Conservation (phyloP, 441 rosid species). For the Pelargonium fulgidum region DNA sequence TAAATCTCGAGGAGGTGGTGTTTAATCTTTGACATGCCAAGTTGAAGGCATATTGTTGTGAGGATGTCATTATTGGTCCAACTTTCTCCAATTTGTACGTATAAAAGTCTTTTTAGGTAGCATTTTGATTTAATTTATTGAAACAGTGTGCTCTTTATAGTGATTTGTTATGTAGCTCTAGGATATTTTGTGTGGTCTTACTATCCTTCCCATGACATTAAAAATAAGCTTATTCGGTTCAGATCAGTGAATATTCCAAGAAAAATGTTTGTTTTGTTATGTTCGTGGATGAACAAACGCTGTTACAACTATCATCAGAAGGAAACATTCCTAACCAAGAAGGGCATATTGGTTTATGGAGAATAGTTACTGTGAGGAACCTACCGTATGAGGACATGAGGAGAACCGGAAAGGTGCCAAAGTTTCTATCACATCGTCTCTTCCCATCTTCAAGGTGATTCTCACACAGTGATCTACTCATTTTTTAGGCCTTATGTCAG, state of each 20-base stretch:
- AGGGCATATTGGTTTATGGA: slow-evolving; percentile 61
- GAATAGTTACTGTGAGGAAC: slow-evolving; percentile 46
- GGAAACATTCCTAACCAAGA: slow-evolving; percentile 50
- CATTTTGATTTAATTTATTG: background rate
- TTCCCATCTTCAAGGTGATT: slow-evolving; percentile 81
- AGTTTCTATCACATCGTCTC: slow-evolving; percentile 76
- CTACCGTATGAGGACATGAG: slow-evolving; percentile 55
- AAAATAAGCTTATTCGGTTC: slow-evolving; percentile 26
- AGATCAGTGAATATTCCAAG: slow-evolving; percentile 64
- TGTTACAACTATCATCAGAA: slow-evolving; percentile 42
- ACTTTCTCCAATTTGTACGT: background rate
- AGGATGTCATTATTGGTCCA: background rate
- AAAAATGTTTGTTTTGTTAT: slow-evolving; percentile 56
- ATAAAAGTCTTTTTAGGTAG: background rate
- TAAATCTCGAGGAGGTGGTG: background rate
- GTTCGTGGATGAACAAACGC: slow-evolving; percentile 61
- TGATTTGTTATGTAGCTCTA: slow-evolving; percentile 6
- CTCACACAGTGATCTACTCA: slow-evolving; percentile 13
- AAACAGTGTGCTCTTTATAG: background rate
- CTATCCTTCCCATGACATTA: slow-evolving; percentile 8
- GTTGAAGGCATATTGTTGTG: background rate
- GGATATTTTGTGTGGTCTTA: background rate
- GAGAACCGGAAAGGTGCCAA: slow-evolving; percentile 66
- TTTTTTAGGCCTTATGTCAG: slow-evolving; percentile 21
- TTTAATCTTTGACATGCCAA: background rate